These are phyloP conservation scores for Vaucheria bursata DNA, from an alignment of 352 stramenopile species.

Conservation along the genomic window DNA sequence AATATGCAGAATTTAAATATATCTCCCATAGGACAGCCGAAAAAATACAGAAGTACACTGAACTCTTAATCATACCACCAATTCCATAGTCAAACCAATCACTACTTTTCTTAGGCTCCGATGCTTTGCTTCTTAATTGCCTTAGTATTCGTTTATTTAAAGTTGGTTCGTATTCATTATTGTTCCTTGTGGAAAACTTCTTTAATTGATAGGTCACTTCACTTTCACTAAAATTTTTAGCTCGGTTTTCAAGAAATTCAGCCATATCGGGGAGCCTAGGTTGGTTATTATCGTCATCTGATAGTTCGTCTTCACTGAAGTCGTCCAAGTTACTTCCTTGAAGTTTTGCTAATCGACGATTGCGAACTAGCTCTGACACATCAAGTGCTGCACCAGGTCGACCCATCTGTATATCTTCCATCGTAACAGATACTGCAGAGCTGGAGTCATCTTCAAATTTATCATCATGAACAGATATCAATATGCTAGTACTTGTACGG, in stretches of 20 bases:
- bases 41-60: slow-evolving; percentile 3
- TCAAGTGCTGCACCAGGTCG: not conserved
- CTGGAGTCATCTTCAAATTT: no score
- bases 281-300: not conserved
- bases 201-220: not conserved
- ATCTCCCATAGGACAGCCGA: slow-evolving; percentile 7
- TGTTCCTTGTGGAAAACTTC: not conserved
- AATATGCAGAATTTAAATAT: slow-evolving; percentile 8
- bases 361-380: not conserved
- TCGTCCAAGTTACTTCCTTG: not conserved
- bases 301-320: not conserved
- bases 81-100: slow-evolving; percentile 14
- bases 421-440: not conserved
- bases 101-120: not conserved
- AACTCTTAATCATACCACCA: not conserved
- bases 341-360: not conserved
- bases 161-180: not conserved
- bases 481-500: no score
- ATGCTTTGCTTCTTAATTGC: not conserved
- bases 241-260: not conserved
- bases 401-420: slow-evolving; percentile 5
- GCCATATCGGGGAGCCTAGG: not conserved
- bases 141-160: not conserved
- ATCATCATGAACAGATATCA: no score
- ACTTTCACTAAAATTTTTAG: not conserved